These are phyloP conservation scores for Coemansia sp. DNA, from an alignment of 371 early-diverging fungal species.

Conservation along the genomic window DNA sequence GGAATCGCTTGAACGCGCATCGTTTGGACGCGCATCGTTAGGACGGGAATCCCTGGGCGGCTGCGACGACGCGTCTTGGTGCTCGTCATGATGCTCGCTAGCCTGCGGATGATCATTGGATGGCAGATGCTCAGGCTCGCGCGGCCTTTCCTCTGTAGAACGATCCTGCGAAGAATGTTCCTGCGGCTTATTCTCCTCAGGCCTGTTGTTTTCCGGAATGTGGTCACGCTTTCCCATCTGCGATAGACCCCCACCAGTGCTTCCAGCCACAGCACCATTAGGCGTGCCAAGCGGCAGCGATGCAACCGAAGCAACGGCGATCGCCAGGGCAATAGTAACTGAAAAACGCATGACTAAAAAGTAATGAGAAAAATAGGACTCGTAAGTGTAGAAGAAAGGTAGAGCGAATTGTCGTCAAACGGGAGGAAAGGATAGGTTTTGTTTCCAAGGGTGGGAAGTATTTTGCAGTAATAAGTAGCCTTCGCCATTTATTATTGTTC, in stretches of 20 bases:
- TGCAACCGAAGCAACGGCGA: slow-evolving; percentile 14
- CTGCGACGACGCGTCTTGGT: not conserved
- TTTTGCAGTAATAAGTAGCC: not conserved
- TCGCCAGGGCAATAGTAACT: slow-evolving; percentile 9
- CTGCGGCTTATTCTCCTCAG: not conserved
- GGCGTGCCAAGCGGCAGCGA: slow-evolving; percentile 6
- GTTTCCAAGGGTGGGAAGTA: not conserved
- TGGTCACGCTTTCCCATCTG: slow-evolving; percentile 1
- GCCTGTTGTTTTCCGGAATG: not conserved
- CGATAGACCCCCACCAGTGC: not conserved
- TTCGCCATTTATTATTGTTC: not conserved
- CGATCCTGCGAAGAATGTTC: not conserved
- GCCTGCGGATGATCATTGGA: slow-evolving; percentile 2
- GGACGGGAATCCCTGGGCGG: not conserved
- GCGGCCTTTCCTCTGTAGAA: not conserved
- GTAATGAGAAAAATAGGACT: not conserved
- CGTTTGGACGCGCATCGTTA: too few relatives aligned
- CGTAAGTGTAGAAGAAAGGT: not conserved
- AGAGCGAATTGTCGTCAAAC: not conserved
- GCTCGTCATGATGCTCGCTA: not conserved
- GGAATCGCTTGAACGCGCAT: too few relatives aligned
- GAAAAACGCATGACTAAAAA: slow-evolving; percentile 20
- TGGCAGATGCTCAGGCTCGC: not conserved
- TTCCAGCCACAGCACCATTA: not conserved
- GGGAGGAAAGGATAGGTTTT: not conserved